Percentiles rank a stretch among this genome's conserved stretches.
These are phyloP conservation scores for Mycena sanguinolenta DNA, from an alignment of 768 basidiomycete species.

Conservation along the genomic window DNA sequence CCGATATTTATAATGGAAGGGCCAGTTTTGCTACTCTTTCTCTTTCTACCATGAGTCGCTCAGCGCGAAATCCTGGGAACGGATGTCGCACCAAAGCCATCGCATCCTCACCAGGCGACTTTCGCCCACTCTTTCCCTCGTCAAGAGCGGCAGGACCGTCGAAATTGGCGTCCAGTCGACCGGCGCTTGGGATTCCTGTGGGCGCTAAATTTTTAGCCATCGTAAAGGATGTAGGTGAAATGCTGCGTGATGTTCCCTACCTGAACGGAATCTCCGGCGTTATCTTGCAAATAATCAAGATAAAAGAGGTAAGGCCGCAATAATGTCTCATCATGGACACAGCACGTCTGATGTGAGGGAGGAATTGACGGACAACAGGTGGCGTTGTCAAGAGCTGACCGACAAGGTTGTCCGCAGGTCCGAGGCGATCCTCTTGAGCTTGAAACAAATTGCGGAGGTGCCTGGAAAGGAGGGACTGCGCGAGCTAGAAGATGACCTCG, in stretches of 20 bases:
- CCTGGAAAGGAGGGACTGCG: slow-evolving; percentile 29
- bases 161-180: not conserved
- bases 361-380: slow-evolving; percentile 35
- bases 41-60: slow-evolving; percentile 32
- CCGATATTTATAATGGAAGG: slow-evolving; percentile 19
- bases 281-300: slow-evolving; percentile 33
- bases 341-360: slow-evolving; percentile 6
- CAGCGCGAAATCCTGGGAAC: slow-evolving; percentile 24
- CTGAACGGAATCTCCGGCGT: slow-evolving; percentile 31
- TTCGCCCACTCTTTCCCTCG: not conserved
- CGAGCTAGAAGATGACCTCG: slow-evolving; percentile 33
- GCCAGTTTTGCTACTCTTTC: slow-evolving; percentile 20
- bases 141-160: slow-evolving; percentile 4
- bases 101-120: not conserved
- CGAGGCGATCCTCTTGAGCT: slow-evolving; percentile 27
- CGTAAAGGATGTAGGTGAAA: slow-evolving; percentile 30
- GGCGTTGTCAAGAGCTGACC: slow-evolving; percentile 36
- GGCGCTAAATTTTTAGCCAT: slow-evolving; percentile 28
- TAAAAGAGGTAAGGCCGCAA: slow-evolving; percentile 33
- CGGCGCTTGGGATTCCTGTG: slow-evolving; percentile 7
- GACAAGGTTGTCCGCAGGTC: slow-evolving; percentile 35
- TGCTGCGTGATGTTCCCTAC: slow-evolving; percentile 29
- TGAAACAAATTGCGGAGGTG: slow-evolving; percentile 25
- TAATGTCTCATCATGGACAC: slow-evolving; percentile 8
- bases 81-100: slow-evolving; percentile 22